Evolutionary conservation across 2,329 filamentous ascomycete species (phyloP), one percentile per base, ranked within the genome.

Genomic region (Colletotrichum sp.): DNA sequence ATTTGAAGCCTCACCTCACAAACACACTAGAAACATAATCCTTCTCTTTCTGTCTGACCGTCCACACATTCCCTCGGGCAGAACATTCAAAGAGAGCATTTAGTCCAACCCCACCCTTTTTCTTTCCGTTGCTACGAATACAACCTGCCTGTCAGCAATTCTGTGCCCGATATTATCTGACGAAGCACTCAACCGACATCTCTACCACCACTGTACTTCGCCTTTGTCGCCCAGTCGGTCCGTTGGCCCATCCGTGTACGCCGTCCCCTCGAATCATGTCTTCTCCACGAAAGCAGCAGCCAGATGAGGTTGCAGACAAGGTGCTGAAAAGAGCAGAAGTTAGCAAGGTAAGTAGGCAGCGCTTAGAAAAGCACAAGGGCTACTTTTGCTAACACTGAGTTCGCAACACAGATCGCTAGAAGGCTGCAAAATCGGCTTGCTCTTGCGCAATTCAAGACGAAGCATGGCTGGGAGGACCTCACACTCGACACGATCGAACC

Each of bases 401-500:
- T 57, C 18, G 14, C 77, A 34, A 81, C 9, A 71, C 83, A 99
- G 97, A 98, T 99, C 88, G 97, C 96, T 81, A 91, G 96, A 83
- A 95, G 94, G 82, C 90, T 99, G 71, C 96, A 99, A 87, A 96
- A 98, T 88, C 95, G 96, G 78, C 92, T 99, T 76, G 96, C 97
- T 75, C 92, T 99, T 78, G 97, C 97, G 83, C 97, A 98, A 85
- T 97, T 98, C 91, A 99, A 99, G 88, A 96, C 97, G 79, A 96
- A 98, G 86, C 94, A 98, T 87, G 96, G 96, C 83, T 98, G 96
- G 93, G 94, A 98, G 86, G 95, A 97, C 85, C 91, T 98, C 83
- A 95, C 94, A 78, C 92, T 98, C 82, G 95, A 96, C 83, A 93
- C 90, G 77, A 95, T 98, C 86, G 95, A 98, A 86, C 95, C 95